Conservation (phyloP, 2,329 filamentous ascomycete species). For the Aspergillus pseudoviridinutans region DNA sequence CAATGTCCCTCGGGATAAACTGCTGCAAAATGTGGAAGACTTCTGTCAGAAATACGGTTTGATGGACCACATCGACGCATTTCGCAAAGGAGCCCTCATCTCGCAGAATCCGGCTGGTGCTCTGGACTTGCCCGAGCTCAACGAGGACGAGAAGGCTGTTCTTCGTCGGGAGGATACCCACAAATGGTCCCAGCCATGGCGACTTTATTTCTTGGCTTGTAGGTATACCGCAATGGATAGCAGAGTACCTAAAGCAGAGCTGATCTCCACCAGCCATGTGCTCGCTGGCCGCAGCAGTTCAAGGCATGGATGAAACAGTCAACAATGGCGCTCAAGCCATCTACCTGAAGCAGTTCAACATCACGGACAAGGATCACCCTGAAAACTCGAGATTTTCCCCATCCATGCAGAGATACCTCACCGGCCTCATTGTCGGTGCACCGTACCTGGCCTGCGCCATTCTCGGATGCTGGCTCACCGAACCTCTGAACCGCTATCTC, state of each 20-base stretch:
- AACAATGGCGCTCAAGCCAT: conserved; percentile 67
- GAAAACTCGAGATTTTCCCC: conserved; percentile 40
- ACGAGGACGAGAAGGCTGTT: conserved; percentile 40
- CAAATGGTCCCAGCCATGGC: conserved; percentile 49
- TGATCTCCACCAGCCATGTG: not conserved
- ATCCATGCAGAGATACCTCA: conserved; percentile 46
- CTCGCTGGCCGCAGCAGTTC: conserved; percentile 31
- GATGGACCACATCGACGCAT: conserved; percentile 45
- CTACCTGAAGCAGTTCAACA: conserved; percentile 59
- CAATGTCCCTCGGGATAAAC: conserved; percentile 49
- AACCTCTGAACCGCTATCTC: conserved; percentile 66
- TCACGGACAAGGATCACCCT: conserved; percentile 36
- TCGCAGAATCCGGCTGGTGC: conserved; percentile 50
- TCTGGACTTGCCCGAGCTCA: conserved; percentile 46
- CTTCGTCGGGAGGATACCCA: conserved; percentile 46
- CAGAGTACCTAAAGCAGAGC: not conserved
- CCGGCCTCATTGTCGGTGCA: conserved; percentile 58
- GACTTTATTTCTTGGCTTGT: conserved; percentile 47
- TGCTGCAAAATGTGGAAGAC: conserved; percentile 52
- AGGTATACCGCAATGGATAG: conserved; percentile 7
- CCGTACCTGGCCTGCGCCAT: conserved; percentile 62
- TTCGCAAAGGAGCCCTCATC: conserved; percentile 51
- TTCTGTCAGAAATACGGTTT: conserved; percentile 52
- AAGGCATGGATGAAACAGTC: conserved; percentile 61
- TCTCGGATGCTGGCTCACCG: conserved; percentile 68